Evolutionary conservation across 2,329 filamentous ascomycete genomes (phyloP), one percentile per base, ranked within the genome.

Genomic region (Podosphaera aphanis): DNA sequence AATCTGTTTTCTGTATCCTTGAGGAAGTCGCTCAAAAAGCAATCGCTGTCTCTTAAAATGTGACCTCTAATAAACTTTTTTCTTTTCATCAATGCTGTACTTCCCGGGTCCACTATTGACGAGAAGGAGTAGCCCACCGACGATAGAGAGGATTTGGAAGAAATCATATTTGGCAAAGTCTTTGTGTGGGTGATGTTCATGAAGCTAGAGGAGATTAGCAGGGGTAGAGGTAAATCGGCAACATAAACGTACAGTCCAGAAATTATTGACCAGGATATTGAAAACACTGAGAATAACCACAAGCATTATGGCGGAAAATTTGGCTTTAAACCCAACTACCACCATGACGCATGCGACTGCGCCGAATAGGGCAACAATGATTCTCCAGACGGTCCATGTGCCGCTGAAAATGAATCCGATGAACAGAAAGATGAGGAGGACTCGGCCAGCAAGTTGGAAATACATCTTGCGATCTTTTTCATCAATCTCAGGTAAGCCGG

Each of bases 401-500:
- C 90, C 90, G 47, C 83, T 83, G 66, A 94, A 93, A 57, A 98
- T 81, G 59, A 98, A 98, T 49, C 90, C 90, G 53, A 94, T 63
- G 63, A 98, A 98, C 55, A 98, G 73, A 74, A 98, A 94, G 66
- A 98, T 95, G 56, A 98, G 71, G 53, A 98, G 71, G 31, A 98
- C 83, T 55, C 90, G 79, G 31, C 90, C 90, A 53, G 90, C 90
- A 50, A 98, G 79, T 74, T 95, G 90, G 67, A 98, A 92, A 71
- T 98, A 98, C 88, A 95, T 95, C 74, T 95, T 98, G 66, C 86
- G 83, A 64, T 98, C 90, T 76, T 95, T 95, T 71, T 98, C 90
- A 61, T 95, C 90, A 45, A 98, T 74, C 63, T 83, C 76, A 43
- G 90, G 90, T 45, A 98, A 73, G 42, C 90, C 90, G 42, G 90